Base-by-base conservation (phyloP, 768 basidiomycete genomes). In the Phylloporus arenicola region DNA sequence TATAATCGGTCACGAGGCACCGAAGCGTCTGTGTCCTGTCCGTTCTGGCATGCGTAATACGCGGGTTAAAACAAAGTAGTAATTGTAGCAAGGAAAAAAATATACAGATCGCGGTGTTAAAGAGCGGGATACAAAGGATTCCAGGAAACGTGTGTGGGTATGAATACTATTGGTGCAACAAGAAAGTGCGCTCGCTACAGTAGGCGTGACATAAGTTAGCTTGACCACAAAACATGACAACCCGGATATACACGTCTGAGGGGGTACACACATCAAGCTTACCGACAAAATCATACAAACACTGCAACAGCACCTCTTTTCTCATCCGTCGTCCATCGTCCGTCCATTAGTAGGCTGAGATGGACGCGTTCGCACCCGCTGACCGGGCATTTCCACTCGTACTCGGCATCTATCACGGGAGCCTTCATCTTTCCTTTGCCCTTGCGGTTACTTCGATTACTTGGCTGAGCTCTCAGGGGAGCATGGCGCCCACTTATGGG, bases 341-440 rank as follows among this genome's bases (percentile, higher is more conserved):
- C 83, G 37, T 73, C 74, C 11, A 83, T 58, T 52, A 77, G 73
- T 30, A 84, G 73, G 54, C 84, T 86, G 11, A 70, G 67, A 63
- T 87, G 85, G 31, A 70, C 56, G 13, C 63, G 64, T 10, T 68
- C 75, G 59, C 86, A 89, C 2, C 73, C 74, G 3, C 71, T 56
- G 2, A 88, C 82, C 0, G 86, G 86, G 59, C 86, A 89, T 14
- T 40, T 56, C 83, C 83, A 89, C 58, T 78, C 72, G 57, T 76
- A 72, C 58, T 72, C 71, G 27, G 68, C 80, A 58, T 82, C 76
- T 17, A 60, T 74, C 54, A 51, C 67, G 56, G 53, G 69, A 27
- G 37, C 59, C 59, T 57, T 70, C 52, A 58, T 67, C 52, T 71
- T 75, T 58, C 54, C 67, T 48, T 72, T 54, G 42, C 54, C 67